A percentile compares a stretch with the other conserved stretches of the same genome.
phyloP scores from a whole-genome alignment of 2,329 filamentous ascomycete species.

The Chrysoporthe puriensis region DNA sequence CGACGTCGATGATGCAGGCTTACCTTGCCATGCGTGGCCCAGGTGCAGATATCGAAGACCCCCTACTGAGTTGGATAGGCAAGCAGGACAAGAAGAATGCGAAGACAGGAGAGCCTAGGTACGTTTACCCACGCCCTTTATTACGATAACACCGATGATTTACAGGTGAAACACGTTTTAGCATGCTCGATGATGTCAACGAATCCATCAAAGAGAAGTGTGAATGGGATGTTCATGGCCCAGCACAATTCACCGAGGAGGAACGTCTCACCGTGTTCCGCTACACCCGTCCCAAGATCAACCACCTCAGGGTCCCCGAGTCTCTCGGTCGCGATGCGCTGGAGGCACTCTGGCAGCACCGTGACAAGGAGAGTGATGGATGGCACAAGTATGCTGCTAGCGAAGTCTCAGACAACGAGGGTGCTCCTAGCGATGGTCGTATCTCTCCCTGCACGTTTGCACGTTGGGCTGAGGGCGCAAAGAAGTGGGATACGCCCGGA shows the following conservation, averaged over 20 bases:
- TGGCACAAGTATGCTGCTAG: slow-evolving; percentile 28
- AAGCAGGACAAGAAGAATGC: slow-evolving; percentile 16
- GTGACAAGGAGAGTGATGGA: slow-evolving; percentile 6
- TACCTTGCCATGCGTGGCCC: slow-evolving; percentile 42
- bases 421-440: slow-evolving; percentile 39
- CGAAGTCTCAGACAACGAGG: slow-evolving; percentile 47
- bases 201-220: slow-evolving; percentile 16
- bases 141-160: background rate
- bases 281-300: slow-evolving; percentile 29
- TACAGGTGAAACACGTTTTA: background rate
- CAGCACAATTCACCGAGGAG: slow-evolving; percentile 21
- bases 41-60: slow-evolving; percentile 31
- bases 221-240: slow-evolving; percentile 21
- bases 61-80: slow-evolving; percentile 37
- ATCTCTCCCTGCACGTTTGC: slow-evolving; percentile 49
- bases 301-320: slow-evolving; percentile 23
- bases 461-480: slow-evolving; percentile 41
- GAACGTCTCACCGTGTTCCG: slow-evolving; percentile 15
- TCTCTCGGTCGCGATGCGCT: slow-evolving; percentile 17
- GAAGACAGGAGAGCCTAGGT: slow-evolving; percentile 1
- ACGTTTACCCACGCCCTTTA: background rate
- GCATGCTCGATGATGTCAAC: slow-evolving; percentile 18
- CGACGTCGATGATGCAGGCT: slow-evolving; percentile 34
- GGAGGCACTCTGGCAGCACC: slow-evolving; percentile 9
- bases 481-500: slow-evolving; percentile 35